These are phyloP conservation scores for Emmonsiellopsis sp. DNA, from an alignment of 2,329 filamentous ascomycete genomes.

Conservation along the genomic window DNA sequence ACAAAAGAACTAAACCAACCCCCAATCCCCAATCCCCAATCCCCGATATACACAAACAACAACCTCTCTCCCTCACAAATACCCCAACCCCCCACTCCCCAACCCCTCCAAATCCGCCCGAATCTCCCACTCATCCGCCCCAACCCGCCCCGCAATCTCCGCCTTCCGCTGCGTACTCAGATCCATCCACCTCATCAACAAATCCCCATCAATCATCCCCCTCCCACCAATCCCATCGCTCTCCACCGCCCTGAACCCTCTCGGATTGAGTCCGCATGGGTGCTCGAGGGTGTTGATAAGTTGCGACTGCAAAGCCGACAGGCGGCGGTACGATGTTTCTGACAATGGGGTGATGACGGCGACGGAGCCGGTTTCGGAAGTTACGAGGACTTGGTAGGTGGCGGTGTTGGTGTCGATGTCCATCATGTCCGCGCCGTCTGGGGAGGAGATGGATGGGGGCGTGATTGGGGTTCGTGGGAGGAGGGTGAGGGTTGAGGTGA, in stretches of 20 bases:
- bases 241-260: slow-evolving; percentile 59
- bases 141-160: slow-evolving; percentile 68
- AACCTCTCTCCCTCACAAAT: slow-evolving; percentile 19
- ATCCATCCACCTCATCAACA: slow-evolving; percentile 68
- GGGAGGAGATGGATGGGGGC: slow-evolving; percentile 32
- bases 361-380: slow-evolving; percentile 67
- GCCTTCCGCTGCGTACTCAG: slow-evolving; percentile 60
- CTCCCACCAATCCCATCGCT: slow-evolving; percentile 44
- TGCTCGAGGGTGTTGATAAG: slow-evolving; percentile 68
- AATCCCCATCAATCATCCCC: slow-evolving; percentile 67
- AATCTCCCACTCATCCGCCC: slow-evolving; percentile 57
- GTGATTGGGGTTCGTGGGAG: slow-evolving; percentile 54
- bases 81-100: slow-evolving; percentile 53
- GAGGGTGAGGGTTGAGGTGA: slow-evolving; percentile 64
- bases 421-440: slow-evolving; percentile 30
- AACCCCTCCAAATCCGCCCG: slow-evolving; percentile 60
- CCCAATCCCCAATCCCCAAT: no score
- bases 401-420: slow-evolving; percentile 17
- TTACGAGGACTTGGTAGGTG: slow-evolving; percentile 53
- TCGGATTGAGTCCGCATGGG: slow-evolving; percentile 71
- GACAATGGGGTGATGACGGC: slow-evolving; percentile 67
- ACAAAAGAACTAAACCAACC: no score
- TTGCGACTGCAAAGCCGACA: slow-evolving; percentile 73
- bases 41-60: no score
- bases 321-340: slow-evolving; percentile 73